Percentiles rank a stretch among this genome's conserved stretches.
phyloP scores from a whole-genome alignment of 2,329 filamentous ascomycete genomes.

The Mycosphaerella sp. region DNA sequence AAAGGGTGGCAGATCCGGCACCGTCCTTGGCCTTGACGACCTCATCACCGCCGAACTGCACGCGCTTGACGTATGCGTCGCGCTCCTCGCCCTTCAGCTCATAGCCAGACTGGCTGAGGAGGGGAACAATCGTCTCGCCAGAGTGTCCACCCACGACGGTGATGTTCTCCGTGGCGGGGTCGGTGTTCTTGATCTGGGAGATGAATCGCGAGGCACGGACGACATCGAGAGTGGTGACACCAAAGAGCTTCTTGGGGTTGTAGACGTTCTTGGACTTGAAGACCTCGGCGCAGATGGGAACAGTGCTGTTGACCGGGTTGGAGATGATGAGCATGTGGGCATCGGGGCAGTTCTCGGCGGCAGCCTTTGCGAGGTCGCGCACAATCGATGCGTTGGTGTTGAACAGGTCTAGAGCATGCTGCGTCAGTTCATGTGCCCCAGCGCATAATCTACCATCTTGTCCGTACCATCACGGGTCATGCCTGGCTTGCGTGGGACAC shows the following conservation, averaged over 20 bases:
- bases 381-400: constrained; percentile 99
- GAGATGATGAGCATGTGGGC: constrained; percentile 97
- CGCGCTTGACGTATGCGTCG: constrained; percentile 77
- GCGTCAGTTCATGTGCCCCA: neutral
- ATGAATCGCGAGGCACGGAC: constrained; percentile 98
- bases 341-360: constrained; percentile 78
- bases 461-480: constrained; percentile 87
- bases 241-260: constrained; percentile 98
- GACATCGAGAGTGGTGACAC: constrained; percentile 98
- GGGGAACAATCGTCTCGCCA: constrained; percentile 94
- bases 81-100: constrained; percentile 71
- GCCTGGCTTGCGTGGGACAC: constrained; percentile 97
- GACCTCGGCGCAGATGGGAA: constrained; percentile 94
- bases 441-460: neutral
- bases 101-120: constrained; percentile 92
- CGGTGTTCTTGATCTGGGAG: constrained; percentile 81
- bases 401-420: constrained; percentile 67
- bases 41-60: constrained; percentile 98
- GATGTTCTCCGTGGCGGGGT: constrained; percentile 90
- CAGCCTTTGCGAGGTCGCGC: constrained; percentile 93
- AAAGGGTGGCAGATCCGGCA: constrained; percentile 92
- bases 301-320: constrained; percentile 99
- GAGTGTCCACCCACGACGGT: constrained; percentile 96
- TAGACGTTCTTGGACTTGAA: constrained; percentile 95
- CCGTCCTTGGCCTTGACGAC: constrained; percentile 99